Evolutionary conservation across 306 rosid genomes (phyloP).

Genomic region (Prunus fruticosa): DNA sequence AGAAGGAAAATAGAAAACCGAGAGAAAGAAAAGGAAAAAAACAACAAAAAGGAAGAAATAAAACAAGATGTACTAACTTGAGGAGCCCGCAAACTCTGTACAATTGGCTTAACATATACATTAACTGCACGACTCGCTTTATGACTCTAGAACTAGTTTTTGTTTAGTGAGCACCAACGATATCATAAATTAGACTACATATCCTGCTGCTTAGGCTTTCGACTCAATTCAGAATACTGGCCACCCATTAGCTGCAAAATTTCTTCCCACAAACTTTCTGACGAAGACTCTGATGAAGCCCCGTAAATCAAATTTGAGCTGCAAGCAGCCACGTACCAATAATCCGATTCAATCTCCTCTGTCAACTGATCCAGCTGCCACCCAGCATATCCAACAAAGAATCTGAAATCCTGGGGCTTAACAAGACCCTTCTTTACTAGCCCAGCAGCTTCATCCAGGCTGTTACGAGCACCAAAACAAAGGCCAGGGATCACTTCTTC

Average conservation of each 20-base stretch:
- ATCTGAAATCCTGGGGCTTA: conserved; percentile 81
- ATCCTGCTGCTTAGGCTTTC: conserved; percentile 95
- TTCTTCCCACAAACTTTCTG: conserved; percentile 88
- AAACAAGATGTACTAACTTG: conserved; percentile 32
- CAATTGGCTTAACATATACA: conserved; percentile 45
- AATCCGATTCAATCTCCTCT: conserved; percentile 89
- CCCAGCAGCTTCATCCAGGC: conserved; percentile 81
- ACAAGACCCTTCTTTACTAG: conserved; percentile 83
- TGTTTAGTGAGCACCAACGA: conserved; percentile 15
- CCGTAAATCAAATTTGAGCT: conserved; percentile 75
- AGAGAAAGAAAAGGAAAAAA: not conserved
- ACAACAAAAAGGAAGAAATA: not conserved
- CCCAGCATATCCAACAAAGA: conserved; percentile 98
- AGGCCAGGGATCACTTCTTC: conserved; percentile 91
- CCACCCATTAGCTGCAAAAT: conserved; percentile 96
- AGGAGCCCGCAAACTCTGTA: conserved; percentile 46
- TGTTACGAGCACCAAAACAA: conserved; percentile 85
- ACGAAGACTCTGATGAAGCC: conserved; percentile 50
- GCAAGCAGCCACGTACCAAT: conserved; percentile 97
- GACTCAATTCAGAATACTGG: conserved; percentile 86
- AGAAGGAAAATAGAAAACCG: not conserved
- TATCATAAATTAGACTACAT: conserved; percentile 39
- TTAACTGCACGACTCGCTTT: conserved; percentile 25
- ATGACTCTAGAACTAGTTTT: conserved; percentile 13
- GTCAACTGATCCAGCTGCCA: conserved; percentile 94